Base-by-base conservation (phyloP, 2,329 filamentous ascomycete genomes). In the Epichloe festucae region DNA sequence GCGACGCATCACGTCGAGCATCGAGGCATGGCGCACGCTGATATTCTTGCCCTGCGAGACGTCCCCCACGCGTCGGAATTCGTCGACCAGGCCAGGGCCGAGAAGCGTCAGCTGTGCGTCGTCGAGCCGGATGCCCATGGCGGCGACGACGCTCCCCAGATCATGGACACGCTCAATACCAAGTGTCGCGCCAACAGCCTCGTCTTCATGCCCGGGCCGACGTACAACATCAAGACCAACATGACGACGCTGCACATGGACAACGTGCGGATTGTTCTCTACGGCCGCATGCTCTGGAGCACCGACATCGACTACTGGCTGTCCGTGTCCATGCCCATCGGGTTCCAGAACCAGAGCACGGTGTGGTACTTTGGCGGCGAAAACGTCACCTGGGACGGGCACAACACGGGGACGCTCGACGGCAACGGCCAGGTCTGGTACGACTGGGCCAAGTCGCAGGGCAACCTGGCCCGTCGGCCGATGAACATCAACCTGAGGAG, bases 391-490 rank as follows among this genome's bases (percentile, higher is more conserved):
- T 70, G 75, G 54, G 65, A 74, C 36, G 77, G 77, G 10, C 63
- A 73, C 56, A 73, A 73, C 12, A 62, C 63, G 19, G 79, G 79
- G 4, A 78, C 73, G 2, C 63, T 82, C 14, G 70, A 81, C 58
- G 78, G 79, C 10, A 81, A 82, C 57, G 79, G 79, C 2, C 74
- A 81, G 57, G 69, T 71, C 3, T 82, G 78, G 78, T 81, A 82
- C 57, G 69, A 77, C 54, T 75, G 71, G 61, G 69, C 70, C 47
- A 61, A 65, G 31, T 65, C 68, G 14, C 58, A 58, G 11, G 70
- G 67, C 35, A 78, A 79, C 54, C 67, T 74, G 52, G 66, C 71
- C 3, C 63, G 70, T 12, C 68, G 77, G 10, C 77, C 76, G 8
- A 72, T 81, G 56, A 78, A 74, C 17, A 70, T 81, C 58, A 71